These are phyloP conservation scores for Polytolypa hystricis DNA, from an alignment of 2,329 filamentous ascomycete species.

Conservation along the genomic window DNA sequence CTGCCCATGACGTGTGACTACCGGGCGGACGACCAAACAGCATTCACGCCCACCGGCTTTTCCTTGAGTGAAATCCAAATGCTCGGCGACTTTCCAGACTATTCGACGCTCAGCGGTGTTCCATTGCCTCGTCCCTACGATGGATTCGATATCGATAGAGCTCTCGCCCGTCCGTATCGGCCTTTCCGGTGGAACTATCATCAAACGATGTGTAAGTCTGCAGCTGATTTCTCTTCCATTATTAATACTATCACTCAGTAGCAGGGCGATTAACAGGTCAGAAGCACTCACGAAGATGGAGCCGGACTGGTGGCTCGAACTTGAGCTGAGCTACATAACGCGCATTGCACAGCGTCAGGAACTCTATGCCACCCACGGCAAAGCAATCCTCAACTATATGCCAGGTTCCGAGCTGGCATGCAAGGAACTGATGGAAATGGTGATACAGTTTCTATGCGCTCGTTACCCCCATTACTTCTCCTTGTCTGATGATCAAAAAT, in stretches of 20 bases:
- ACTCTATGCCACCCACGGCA: slow-evolving; percentile 53
- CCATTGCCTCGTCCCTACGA: slow-evolving; percentile 54
- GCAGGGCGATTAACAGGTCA: slow-evolving; percentile 1
- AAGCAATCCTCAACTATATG: slow-evolving; percentile 53
- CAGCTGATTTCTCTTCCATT: background rate
- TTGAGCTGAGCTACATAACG: slow-evolving; percentile 59
- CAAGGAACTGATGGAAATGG: slow-evolving; percentile 83
- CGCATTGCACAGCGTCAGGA: slow-evolving; percentile 58
- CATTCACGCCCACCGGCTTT: slow-evolving; percentile 57
- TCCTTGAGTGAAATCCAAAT: slow-evolving; percentile 57
- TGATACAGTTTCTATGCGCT: slow-evolving; percentile 63
- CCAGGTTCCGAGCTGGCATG: slow-evolving; percentile 69
- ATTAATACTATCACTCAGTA: background rate
- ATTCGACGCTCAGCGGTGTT: slow-evolving; percentile 62
- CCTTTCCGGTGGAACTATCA: slow-evolving; percentile 78
- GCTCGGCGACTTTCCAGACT: slow-evolving; percentile 69
- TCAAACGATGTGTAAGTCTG: slow-evolving; percentile 83
- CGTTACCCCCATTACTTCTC: slow-evolving; percentile 68
- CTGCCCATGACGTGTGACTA: slow-evolving; percentile 35
- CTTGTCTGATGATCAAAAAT: slow-evolving; percentile 41
- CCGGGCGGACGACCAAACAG: slow-evolving; percentile 22
- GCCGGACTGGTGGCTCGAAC: slow-evolving; percentile 78
- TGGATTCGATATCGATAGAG: slow-evolving; percentile 58
- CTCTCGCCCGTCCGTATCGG: slow-evolving; percentile 62
- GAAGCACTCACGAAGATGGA: slow-evolving; percentile 68